Evolutionary conservation across 169 alveolate species (phyloP), one percentile per base, ranked within the genome.

Genomic region (Toxoplasma gondii): DNA sequence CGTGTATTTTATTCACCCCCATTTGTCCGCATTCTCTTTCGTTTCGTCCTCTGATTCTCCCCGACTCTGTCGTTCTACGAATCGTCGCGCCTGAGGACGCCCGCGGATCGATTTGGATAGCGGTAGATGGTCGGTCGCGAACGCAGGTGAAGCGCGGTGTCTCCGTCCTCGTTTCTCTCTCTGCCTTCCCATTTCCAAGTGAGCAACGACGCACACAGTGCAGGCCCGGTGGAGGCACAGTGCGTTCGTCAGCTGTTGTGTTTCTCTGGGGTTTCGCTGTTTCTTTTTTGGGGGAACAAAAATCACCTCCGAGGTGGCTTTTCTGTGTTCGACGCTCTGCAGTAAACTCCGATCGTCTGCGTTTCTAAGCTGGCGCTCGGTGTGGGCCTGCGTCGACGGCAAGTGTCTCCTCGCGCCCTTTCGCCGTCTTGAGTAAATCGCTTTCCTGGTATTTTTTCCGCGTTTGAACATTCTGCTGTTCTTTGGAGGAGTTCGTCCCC

Each of bases 21-120:
- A 98, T 98, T 41, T 98, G 99, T 80, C 99, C 99, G 24, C 99
- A 98, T 84, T 98, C 99, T 36, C 96, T 99, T 36, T 99, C 99
- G 22, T 98, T 98, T 91, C 97, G 99, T 84, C 99, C 99, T 31
- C 96, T 98, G 64, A 97, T 99, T 12, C 94, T 98, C 31, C 99
- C 99, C 41, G 97, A 93, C 88, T 83, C 95, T 12, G 96, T 96
- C 1, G 93, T 80, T 34, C 67, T 97, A 12, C 94, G 96, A 69
- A 88, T 97, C n/a, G 80, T 90, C 84, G 96, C 86, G 91, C 97
- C 98, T 41, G 94, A 92, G 34, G 98, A 96, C 86, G 88, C 96
- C 92, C 74, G 98, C 4, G 97, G 97, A 9, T 87, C 92, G 53
- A 97, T 92, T 36, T 92, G 98, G 94, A 92, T 96, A 0, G 93